These are phyloP conservation scores for Thozetella sp. DNA, from an alignment of 495 filamentous ascomycete species.

Conservation along the genomic window DNA sequence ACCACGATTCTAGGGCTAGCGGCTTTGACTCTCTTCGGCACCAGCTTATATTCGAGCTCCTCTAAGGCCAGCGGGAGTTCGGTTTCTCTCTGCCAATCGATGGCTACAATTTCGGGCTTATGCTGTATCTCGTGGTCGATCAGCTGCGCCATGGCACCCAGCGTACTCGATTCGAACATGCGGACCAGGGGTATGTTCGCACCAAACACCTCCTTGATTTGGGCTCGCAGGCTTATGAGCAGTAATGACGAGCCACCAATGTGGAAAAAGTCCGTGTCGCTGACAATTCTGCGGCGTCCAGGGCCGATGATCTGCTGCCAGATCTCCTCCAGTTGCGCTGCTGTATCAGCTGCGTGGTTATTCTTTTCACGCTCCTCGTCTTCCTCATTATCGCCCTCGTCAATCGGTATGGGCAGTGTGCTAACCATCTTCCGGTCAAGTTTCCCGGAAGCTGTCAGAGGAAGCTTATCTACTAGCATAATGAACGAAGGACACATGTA, in stretches of 20 bases:
- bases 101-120: not conserved
- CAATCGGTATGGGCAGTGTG: not conserved
- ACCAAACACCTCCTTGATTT: conserved; percentile 11
- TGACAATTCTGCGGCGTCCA: not conserved
- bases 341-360: no score
- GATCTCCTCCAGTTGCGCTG: no score
- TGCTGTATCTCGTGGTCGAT: conserved; percentile 8
- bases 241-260: conserved; percentile 37
- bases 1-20: conserved; percentile 13
- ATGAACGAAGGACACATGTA: conserved; percentile 16
- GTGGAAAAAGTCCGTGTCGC: conserved; percentile 34
- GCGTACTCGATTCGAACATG: conserved; percentile 26
- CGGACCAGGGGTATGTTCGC: conserved; percentile 11
- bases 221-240: conserved; percentile 25
- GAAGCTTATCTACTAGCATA: conserved; percentile 1
- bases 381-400: not conserved
- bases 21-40: not conserved
- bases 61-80: not conserved
- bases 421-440: not conserved
- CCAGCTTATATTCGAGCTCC: not conserved
- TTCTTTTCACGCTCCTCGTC: not conserved
- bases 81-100: conserved; percentile 28
- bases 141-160: conserved; percentile 24
- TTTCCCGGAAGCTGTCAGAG: not conserved
- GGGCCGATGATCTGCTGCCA: not conserved